These are phyloP conservation scores for Corylus heterophylla DNA, from an alignment of 306 rosid genomes.

Conservation along the genomic window DNA sequence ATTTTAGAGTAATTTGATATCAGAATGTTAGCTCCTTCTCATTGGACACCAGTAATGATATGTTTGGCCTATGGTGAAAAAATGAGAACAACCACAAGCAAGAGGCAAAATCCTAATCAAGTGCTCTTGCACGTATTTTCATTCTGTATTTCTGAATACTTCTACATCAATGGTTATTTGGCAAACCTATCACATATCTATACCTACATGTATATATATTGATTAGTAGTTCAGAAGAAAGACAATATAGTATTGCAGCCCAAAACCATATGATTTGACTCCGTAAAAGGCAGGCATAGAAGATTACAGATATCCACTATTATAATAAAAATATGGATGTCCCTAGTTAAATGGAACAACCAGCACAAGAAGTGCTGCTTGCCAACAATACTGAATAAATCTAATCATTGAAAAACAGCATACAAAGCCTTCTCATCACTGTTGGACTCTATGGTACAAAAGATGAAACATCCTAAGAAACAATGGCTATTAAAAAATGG, in stretches of 20 bases:
- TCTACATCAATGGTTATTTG: not conserved
- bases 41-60: constrained; percentile 12
- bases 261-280: constrained; percentile 4
- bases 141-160: no score
- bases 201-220: not conserved
- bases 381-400: no score
- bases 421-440: no score
- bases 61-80: not conserved
- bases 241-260: not conserved
- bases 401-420: no score
- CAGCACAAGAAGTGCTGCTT: constrained; percentile 10
- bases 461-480: constrained; percentile 10
- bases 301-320: not conserved
- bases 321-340: not conserved
- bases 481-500: constrained; percentile 14
- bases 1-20: constrained; percentile 20
- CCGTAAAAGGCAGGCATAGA: not conserved
- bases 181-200: not conserved
- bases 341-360: constrained; percentile 12
- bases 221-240: not conserved
- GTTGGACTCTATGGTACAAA: not conserved
- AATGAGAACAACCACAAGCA: constrained; percentile 6
- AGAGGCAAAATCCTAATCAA: constrained; percentile 13
- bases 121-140: not conserved
- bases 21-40: constrained; percentile 3